These are phyloP conservation scores for Sphagnum tenellum DNA, from an alignment of 225 moss, liverwort and hornwort species.

Conservation along the genomic window DNA sequence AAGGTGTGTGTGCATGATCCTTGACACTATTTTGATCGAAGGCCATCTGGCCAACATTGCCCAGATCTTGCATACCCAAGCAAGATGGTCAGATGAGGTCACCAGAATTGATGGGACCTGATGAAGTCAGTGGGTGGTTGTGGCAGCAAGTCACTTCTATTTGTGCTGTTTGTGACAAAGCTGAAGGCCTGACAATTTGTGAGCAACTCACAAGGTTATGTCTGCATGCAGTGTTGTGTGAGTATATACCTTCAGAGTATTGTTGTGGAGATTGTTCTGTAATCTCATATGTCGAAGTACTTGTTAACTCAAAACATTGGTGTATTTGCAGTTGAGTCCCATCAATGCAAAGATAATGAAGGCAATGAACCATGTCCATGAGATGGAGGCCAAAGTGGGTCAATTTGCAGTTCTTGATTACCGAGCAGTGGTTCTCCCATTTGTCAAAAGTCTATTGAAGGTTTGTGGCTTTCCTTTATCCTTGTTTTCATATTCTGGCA, in stretches of 20 bases:
- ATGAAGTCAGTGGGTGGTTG: no score
- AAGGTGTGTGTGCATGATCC: slow-evolving; percentile 8
- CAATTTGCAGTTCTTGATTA: slow-evolving; percentile 28
- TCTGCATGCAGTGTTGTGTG: no score
- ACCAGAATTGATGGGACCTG: no score
- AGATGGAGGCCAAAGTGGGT: slow-evolving; percentile 28
- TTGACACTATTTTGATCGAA: no score
- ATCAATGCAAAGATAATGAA: slow-evolving; percentile 35
- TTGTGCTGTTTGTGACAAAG: no score
- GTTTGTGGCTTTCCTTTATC: slow-evolving; percentile 1
- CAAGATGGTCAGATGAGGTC: no score
- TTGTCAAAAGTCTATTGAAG: slow-evolving; percentile 36
- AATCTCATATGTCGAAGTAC: background rate
- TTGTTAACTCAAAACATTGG: no score
- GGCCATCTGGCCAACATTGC: no score
- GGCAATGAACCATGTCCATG: slow-evolving; percentile 25
- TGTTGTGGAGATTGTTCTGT: background rate
- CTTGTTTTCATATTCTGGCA: no score
- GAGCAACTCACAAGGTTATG: background rate
- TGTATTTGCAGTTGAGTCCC: slow-evolving; percentile 16
- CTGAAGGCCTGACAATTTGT: background rate
- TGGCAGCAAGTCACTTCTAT: no score
- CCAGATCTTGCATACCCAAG: no score
- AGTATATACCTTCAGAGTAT: background rate
- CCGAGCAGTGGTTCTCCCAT: slow-evolving; percentile 32